phyloP scores from a whole-genome alignment of 441 rosid species.

The Croton setiger region DNA sequence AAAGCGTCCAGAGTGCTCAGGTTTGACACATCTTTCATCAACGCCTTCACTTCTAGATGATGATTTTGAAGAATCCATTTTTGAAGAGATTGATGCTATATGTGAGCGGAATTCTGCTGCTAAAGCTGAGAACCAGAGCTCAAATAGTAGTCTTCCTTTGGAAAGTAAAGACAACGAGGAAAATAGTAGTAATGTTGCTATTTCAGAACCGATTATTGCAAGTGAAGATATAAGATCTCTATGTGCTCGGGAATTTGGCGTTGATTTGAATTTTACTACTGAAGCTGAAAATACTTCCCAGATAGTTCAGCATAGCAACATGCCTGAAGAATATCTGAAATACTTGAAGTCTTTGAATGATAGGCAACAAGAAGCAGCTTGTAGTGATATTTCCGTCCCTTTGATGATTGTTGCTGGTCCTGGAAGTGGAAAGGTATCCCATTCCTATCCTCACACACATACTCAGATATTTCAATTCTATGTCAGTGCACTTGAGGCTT shows the following conservation, averaged over 20 bases:
- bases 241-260: slow-evolving; percentile 7
- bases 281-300: slow-evolving; percentile 30
- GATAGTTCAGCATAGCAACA: slow-evolving; percentile 26
- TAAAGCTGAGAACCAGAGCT: slow-evolving; percentile 30
- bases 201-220: slow-evolving; percentile 21
- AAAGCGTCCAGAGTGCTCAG: slow-evolving; percentile 30
- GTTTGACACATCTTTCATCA: slow-evolving; percentile 29
- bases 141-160: slow-evolving; percentile 15
- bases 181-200: slow-evolving; percentile 18
- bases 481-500: not conserved
- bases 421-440: slow-evolving; percentile 87
- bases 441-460: not conserved
- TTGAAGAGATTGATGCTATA: slow-evolving; percentile 69
- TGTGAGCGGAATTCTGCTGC: slow-evolving; percentile 50
- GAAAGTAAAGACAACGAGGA: slow-evolving; percentile 27
- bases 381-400: slow-evolving; percentile 66
- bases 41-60: slow-evolving; percentile 59
- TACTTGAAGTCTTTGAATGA: slow-evolving; percentile 74
- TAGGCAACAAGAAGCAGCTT: slow-evolving; percentile 85
- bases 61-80: slow-evolving; percentile 60
- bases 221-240: slow-evolving; percentile 13
- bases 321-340: slow-evolving; percentile 61
- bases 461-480: not conserved
- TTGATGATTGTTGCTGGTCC: slow-evolving; percentile 96
- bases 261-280: slow-evolving; percentile 21